phyloP scores from a whole-genome alignment of 345 rosid species.

The Gossypium ekmanianum region DNA sequence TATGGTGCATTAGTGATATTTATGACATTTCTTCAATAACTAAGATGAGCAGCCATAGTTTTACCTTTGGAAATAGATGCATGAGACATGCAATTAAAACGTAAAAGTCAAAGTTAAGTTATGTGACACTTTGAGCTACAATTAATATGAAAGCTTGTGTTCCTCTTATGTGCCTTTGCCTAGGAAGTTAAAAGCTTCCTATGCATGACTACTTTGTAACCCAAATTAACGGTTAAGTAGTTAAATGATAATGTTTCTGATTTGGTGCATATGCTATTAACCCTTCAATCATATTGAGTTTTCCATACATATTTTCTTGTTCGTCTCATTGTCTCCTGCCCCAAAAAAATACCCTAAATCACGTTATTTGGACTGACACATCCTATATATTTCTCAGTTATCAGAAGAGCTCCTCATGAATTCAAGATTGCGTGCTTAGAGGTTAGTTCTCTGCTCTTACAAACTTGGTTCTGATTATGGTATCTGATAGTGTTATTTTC shows the following conservation, averaged over 20 bases:
- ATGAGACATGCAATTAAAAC: not conserved
- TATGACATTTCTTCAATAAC: not conserved
- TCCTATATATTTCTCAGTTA: slow-evolving; percentile 45
- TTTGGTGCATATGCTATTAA: slow-evolving; percentile 1
- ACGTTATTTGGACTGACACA: slow-evolving; percentile 13
- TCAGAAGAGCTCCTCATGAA: slow-evolving; percentile 97
- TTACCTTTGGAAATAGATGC: not conserved
- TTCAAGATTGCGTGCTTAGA: slow-evolving; percentile 98
- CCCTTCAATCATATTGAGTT: not conserved
- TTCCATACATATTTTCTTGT: not conserved
- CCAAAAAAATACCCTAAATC: slow-evolving; percentile 4
- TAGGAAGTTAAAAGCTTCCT: not conserved
- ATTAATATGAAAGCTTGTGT: not conserved
- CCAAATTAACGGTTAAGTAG: not conserved
- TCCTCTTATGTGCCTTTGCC: not conserved
- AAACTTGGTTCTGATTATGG: not conserved
- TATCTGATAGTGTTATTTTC: not conserved
- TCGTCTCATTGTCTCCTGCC: not conserved
- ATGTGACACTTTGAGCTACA: not conserved
- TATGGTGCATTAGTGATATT: not conserved
- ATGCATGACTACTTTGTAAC: not conserved
- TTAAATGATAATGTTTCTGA: not conserved
- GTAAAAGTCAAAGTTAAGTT: not conserved
- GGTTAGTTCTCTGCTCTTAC: slow-evolving; percentile 48
- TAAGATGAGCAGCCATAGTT: not conserved